These are phyloP conservation scores for Lepidium aucheri DNA, from an alignment of 345 rosid species.

Conservation along the genomic window DNA sequence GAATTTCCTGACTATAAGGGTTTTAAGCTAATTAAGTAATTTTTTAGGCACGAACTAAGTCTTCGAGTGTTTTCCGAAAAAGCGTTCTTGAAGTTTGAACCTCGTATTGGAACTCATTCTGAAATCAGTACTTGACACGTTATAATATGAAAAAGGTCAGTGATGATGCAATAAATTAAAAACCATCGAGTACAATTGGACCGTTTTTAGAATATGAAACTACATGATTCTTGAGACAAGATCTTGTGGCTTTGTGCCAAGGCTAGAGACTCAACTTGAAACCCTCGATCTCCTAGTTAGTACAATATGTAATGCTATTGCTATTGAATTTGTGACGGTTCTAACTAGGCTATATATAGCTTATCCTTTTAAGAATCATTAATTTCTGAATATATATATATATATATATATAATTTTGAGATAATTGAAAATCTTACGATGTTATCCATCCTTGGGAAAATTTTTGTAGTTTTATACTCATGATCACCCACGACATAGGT, in stretches of 20 bases:
- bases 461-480: background rate
- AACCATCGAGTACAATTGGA: background rate
- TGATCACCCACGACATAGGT: too few relatives aligned
- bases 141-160: background rate
- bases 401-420: too few relatives aligned
- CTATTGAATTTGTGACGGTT: background rate
- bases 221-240: background rate
- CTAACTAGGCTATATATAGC: background rate
- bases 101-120: slow-evolving; percentile 15
- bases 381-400: too few relatives aligned
- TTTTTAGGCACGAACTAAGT: background rate
- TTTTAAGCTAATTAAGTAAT: background rate
- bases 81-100: slow-evolving; percentile 8
- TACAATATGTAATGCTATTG: background rate
- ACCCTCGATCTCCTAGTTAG: background rate
- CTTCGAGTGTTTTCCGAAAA: slow-evolving; percentile 1
- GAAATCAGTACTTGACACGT: slow-evolving; percentile 4
- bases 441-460: background rate
- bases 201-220: background rate
- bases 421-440: too few relatives aligned
- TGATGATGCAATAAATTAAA: too few relatives aligned
- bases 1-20: background rate
- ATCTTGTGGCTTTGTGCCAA: background rate
- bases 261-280: background rate
- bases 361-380: background rate